These are phyloP conservation scores for Hippophae rhamnoides DNA, from an alignment of 306 rosid genomes.

Conservation along the genomic window DNA sequence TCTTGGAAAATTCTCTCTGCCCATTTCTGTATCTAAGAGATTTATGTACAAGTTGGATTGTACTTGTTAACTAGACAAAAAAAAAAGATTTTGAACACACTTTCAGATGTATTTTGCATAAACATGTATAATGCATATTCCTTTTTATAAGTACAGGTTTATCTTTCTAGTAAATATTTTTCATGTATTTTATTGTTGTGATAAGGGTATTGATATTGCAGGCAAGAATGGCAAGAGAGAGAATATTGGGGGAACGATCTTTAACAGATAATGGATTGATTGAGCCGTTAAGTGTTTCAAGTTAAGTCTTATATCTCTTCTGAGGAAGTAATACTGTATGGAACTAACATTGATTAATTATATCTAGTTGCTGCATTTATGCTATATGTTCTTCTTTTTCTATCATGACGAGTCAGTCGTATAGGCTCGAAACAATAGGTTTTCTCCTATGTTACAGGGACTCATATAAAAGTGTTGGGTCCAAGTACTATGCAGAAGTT, in stretches of 20 bases:
- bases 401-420: too few species aligned
- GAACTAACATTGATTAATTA: too few species aligned
- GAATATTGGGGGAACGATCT: conserved; percentile 33
- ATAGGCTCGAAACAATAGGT: too few species aligned
- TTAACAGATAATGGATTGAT: conserved; percentile 18
- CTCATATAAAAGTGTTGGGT: too few species aligned
- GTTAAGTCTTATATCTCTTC: not conserved
- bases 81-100: not conserved
- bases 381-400: too few species aligned
- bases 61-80: not conserved
- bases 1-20: too few species aligned
- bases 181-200: not conserved
- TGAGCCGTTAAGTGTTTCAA: not conserved
- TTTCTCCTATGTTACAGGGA: too few species aligned
- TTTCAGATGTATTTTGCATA: not conserved
- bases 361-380: too few species aligned
- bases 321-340: too few species aligned
- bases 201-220: conserved; percentile 24
- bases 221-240: conserved; percentile 46
- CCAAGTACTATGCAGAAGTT: too few species aligned
- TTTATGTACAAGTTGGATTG: not conserved
- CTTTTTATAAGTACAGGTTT: not conserved
- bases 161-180: not conserved
- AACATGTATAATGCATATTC: not conserved
- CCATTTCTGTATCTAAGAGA: too few species aligned